Conservation (phyloP, 371 early-diverging fungal genomes). For the Dichotomocladium elegans region DNA sequence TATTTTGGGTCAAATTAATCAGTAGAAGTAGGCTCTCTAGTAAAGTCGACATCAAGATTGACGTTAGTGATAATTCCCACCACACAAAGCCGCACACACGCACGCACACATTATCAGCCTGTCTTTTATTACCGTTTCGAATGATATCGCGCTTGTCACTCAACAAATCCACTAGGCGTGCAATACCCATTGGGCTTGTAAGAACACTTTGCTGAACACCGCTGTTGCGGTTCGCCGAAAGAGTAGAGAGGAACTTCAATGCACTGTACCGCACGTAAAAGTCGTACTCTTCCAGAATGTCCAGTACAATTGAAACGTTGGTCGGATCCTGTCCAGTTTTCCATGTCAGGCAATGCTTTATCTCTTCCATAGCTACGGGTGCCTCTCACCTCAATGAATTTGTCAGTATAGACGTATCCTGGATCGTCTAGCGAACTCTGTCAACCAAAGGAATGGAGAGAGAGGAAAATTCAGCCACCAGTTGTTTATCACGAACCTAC, state of each 20-base stretch:
- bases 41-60: too few species aligned
- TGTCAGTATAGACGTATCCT: constrained; percentile 45
- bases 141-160: constrained; percentile 92
- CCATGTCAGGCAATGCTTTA: too few species aligned
- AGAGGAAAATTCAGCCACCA: background rate
- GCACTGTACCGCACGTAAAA: constrained; percentile 91
- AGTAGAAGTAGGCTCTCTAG: constrained; percentile 89
- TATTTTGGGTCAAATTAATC: constrained; percentile 82
- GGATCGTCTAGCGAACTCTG: constrained; percentile 38
- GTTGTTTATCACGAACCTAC: background rate
- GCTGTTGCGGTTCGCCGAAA: constrained; percentile 62
- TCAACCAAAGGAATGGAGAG: background rate
- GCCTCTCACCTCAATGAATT: constrained; percentile 41
- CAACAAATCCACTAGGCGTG: constrained; percentile 87
- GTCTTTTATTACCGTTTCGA: constrained; percentile 72
- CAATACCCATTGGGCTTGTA: constrained; percentile 86
- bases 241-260: constrained; percentile 76
- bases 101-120: background rate
- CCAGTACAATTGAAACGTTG: constrained; percentile 78
- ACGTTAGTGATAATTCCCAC: too few species aligned
- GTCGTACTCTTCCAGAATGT: constrained; percentile 84
- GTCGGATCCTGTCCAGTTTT: constrained; percentile 53
- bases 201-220: constrained; percentile 84
- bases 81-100: too few species aligned
- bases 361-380: background rate